Conservation (phyloP, 2,329 filamentous ascomycete genomes). For the Amauroascus niger region DNA sequence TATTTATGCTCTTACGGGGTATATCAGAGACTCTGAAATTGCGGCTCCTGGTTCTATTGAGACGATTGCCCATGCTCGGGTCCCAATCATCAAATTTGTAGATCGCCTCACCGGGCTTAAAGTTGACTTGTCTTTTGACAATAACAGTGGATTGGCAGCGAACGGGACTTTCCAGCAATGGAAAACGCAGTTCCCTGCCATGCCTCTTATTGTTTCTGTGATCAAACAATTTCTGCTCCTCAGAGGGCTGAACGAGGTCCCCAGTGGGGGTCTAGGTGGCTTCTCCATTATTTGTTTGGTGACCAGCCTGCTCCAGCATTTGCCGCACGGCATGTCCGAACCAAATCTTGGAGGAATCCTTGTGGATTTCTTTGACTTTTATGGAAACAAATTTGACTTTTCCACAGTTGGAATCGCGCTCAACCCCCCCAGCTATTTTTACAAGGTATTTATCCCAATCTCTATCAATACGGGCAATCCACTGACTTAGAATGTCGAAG, state of each 20-base stretch:
- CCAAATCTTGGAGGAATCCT: conserved; percentile 70
- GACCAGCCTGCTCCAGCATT: conserved; percentile 73
- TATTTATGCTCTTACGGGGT: conserved; percentile 54
- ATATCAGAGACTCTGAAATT: conserved; percentile 49
- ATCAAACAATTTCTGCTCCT: conserved; percentile 91
- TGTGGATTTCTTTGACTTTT: conserved; percentile 80
- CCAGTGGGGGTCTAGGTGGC: conserved; percentile 81
- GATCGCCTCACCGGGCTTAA: conserved; percentile 68
- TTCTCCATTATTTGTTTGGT: conserved; percentile 92
- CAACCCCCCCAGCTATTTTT: conserved; percentile 61
- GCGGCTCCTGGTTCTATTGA: conserved; percentile 52
- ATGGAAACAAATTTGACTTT: conserved; percentile 72
- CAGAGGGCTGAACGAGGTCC: conserved; percentile 82
- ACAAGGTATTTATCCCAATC: conserved; percentile 52
- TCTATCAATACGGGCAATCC: conserved; percentile 15
- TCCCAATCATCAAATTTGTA: conserved; percentile 85
- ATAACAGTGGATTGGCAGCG: conserved; percentile 67
- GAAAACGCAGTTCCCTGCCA: conserved; percentile 68
- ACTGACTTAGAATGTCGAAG: conserved; percentile 22
- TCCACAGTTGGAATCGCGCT: conserved; percentile 62
- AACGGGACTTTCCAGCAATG: conserved; percentile 71
- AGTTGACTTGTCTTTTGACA: conserved; percentile 93
- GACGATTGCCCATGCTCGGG: conserved; percentile 64
- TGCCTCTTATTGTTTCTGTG: conserved; percentile 76
- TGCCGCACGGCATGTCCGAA: conserved; percentile 59